Evolutionary conservation across 108 stramenopile genomes (phyloP).

Genomic region (Fragilariopsis cylindrus): DNA sequence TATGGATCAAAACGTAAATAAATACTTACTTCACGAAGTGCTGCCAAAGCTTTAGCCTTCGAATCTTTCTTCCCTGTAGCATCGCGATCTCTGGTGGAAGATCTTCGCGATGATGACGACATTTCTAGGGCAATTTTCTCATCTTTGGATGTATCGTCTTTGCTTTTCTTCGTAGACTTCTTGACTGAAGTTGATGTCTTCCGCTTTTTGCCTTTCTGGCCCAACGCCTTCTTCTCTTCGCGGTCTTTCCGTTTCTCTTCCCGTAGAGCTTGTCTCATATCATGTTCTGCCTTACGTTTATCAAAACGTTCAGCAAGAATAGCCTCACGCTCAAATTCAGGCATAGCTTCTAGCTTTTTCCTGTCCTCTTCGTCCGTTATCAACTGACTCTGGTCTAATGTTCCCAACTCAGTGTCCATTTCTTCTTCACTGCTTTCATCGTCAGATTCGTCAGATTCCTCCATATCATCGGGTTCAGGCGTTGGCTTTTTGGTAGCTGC

Average conservation of each 20-base stretch:
- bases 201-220: conserved; percentile 48
- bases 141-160: conserved; percentile 36
- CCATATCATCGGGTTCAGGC: conserved; percentile 47
- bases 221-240: conserved; percentile 39
- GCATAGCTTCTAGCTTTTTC: conserved; percentile 76
- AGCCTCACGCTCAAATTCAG: conserved; percentile 88
- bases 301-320: conserved; percentile 88
- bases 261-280: conserved; percentile 83
- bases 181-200: conserved; percentile 39
- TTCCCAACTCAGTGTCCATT: conserved; percentile 80
- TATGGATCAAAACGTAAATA: background rate
- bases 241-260: conserved; percentile 66
- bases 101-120: conserved; percentile 55
- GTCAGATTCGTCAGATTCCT: conserved; percentile 36
- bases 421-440: conserved; percentile 68
- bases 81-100: conserved; percentile 72
- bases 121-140: conserved; percentile 53
- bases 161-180: conserved; percentile 33
- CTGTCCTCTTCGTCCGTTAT: conserved; percentile 79
- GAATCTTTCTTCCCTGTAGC: conserved; percentile 72
- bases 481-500: conserved; percentile 33
- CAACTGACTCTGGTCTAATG: conserved; percentile 68
- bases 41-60: conserved; percentile 74
- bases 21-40: conserved; percentile 64
- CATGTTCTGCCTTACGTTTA: conserved; percentile 77